Evolutionary conservation across 2,329 filamentous ascomycete genomes (phyloP).

Genomic region (Pestalotiopsis sp.): DNA sequence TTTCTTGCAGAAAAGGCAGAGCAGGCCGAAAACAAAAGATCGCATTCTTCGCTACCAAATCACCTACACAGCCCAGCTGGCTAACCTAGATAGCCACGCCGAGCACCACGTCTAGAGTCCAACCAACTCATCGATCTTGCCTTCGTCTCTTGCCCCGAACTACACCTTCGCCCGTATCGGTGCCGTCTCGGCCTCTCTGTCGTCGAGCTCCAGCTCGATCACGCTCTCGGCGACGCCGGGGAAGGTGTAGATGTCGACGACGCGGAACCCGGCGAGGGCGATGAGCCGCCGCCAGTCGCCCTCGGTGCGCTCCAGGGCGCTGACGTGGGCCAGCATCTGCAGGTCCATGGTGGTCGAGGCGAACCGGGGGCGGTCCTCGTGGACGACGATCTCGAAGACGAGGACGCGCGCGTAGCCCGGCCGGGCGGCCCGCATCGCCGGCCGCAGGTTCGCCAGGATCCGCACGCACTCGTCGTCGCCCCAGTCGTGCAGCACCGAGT

Average conservation of each 20-base stretch:
- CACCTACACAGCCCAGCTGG: no score
- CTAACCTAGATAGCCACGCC: no score
- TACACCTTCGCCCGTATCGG: background rate
- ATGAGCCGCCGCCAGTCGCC: slow-evolving; percentile 20
- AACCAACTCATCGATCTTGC: background rate
- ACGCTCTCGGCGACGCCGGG: slow-evolving; percentile 26
- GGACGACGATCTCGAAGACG: slow-evolving; percentile 43
- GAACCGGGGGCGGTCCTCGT: slow-evolving; percentile 24
- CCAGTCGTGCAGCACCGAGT: slow-evolving; percentile 40
- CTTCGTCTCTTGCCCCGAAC: background rate
- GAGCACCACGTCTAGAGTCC: no score
- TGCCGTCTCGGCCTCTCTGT: background rate
- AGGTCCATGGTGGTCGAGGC: slow-evolving; percentile 29
- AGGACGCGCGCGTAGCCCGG: slow-evolving; percentile 39
- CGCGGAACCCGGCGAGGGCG: slow-evolving; percentile 21
- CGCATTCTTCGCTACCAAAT: no score
- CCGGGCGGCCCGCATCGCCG: slow-evolving; percentile 29
- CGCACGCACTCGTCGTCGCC: slow-evolving; percentile 32
- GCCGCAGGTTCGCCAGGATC: slow-evolving; percentile 34
- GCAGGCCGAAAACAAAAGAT: no score
- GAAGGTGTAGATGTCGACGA: slow-evolving; percentile 22
- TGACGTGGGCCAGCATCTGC: slow-evolving; percentile 24
- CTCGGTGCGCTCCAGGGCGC: slow-evolving; percentile 26
- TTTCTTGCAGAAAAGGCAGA: no score
- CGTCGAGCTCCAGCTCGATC: slow-evolving; percentile 25